Evolutionary conservation across 306 rosid genomes (phyloP).

Genomic region (Lablab purpureus): DNA sequence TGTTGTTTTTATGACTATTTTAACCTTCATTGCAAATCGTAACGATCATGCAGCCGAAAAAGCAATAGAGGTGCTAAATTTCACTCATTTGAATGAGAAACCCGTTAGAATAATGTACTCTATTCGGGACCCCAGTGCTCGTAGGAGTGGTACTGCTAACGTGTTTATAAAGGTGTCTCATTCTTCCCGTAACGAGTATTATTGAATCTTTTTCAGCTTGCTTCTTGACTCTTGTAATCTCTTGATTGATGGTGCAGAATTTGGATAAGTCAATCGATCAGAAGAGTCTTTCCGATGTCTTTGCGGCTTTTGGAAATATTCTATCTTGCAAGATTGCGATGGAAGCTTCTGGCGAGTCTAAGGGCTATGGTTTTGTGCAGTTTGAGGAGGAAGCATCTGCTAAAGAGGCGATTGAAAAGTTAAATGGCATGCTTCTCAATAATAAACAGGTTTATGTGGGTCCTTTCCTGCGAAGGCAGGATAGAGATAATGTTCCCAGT

Average conservation of each 20-base stretch:
- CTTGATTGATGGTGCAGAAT: conserved; percentile 53
- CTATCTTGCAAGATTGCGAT: conserved; percentile 59
- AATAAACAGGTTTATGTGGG: conserved; percentile 60
- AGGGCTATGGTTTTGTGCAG: conserved; percentile 66
- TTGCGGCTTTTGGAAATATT: conserved; percentile 59
- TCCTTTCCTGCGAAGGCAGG: conserved; percentile 57
- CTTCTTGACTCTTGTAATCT: not conserved
- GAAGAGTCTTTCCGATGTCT: conserved; percentile 55
- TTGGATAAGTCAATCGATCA: conserved; percentile 64
- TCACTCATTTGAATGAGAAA: conserved; percentile 58
- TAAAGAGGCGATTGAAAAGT: conserved; percentile 54
- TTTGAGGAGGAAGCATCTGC: conserved; percentile 65
- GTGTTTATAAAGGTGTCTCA: conserved; percentile 57
- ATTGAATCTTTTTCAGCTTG: not conserved
- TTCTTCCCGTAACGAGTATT: not conserved
- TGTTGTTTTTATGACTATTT: not conserved
- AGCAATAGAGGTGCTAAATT: conserved; percentile 46
- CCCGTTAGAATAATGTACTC: conserved; percentile 61
- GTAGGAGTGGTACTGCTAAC: conserved; percentile 58
- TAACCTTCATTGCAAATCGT: not conserved
- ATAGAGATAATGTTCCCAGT: conserved; percentile 47
- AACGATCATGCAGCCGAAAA: conserved; percentile 40
- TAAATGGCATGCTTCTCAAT: conserved; percentile 60
- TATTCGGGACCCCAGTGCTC: conserved; percentile 55
- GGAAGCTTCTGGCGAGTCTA: conserved; percentile 46